Base-by-base conservation (phyloP, 306 rosid species). In the Quercus bicolor region DNA sequence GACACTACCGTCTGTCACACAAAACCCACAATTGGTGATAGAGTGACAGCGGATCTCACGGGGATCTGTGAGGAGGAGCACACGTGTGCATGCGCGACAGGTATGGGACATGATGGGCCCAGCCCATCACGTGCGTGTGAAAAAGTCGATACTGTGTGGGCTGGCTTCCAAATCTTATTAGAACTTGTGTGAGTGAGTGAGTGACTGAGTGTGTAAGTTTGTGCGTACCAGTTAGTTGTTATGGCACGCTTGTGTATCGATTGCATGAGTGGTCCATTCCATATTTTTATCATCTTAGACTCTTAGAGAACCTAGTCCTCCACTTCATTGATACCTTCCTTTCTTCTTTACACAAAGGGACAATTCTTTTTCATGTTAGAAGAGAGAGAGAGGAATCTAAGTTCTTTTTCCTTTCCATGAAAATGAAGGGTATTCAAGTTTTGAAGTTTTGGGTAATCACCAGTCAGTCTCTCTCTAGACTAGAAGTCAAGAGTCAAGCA, bases 11-110 rank as follows among this genome's bases (percentile, higher is more conserved):
- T 40, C 45, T 40, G 45, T 40, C 45, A 40, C 45, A 40, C 45
- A 40, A 12, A 48, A 48, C 16, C 16, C 9, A 40, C 15, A 28
- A 45, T 18, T 52, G 5, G 77, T 28, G 75, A 56, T 68, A 57
- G 68, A 51, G 31, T 84, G 84, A 74, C 78, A 84, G 84, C 78
- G 76, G 84, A 87, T 86, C 84, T 79, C 5, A 71, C 80, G 37
- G 87, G 92, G 89, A 87, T 87, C 78, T 14, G 75, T 65, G 83
- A 79, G 77, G 78, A 65, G 68, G 80, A 55, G 70, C 87, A 82
- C 98, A 91, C 97, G 96, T 91, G 98, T 89, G 88, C 91, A 88
- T 83, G 92, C 78, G 76, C 57, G 86, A 91, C 92, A 80, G 78
- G 77, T 83, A 29, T 78, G 80, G 68, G 80, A 78, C 89, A 86